Evolutionary conservation across 2,329 filamentous ascomycete genomes (phyloP), one percentile per base, ranked within the genome.

Genomic region (Penicillium vulpinum): DNA sequence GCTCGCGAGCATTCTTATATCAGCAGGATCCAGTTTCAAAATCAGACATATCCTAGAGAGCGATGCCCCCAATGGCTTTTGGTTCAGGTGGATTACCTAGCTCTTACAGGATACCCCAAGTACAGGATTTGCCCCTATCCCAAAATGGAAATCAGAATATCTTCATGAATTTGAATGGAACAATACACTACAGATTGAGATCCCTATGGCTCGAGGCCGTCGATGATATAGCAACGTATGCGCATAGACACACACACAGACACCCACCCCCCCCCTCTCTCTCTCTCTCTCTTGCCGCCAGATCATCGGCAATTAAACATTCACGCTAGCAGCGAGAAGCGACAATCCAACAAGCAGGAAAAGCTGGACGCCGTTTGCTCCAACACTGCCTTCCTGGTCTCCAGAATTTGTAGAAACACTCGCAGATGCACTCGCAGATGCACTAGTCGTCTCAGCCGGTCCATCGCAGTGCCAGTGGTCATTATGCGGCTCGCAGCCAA

Each of bases 391-490:
- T 21, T 31, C 33, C 10, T 31, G 10, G 15, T 21, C 41, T 6
- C 16, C 41, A 16, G 51, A 22, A 10, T 21, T 40, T 3, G 38
- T 15, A 40, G 38, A 40, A 10, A 21, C 18, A n/a, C 44, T 22
- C 0, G 28, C 13, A 4, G 40, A 43, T 2, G 28, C 24, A 16
- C 46, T 55, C n/a, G 31, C n/a, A 24, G 48, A 51, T 8, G 29
- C 31, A 26, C 44, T 35, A 10, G 28, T 24, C 11, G 56, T 55
- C 39, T 58, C 56, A 4, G 21, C 45, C 10, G 62, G 63, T 7
- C 62, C 63, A 33, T 67, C 64, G 13, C 64, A 67, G 49, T 67
- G 60, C 63, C 63, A 66, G 28, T 66, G 64, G n/a, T 67, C 63
- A 10, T 56, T 57, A 29, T 67, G 62, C 0, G 62, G 60, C 38